Evolutionary conservation across 257 asterid species (phyloP).

Genomic region (Anisodus acutangulus): DNA sequence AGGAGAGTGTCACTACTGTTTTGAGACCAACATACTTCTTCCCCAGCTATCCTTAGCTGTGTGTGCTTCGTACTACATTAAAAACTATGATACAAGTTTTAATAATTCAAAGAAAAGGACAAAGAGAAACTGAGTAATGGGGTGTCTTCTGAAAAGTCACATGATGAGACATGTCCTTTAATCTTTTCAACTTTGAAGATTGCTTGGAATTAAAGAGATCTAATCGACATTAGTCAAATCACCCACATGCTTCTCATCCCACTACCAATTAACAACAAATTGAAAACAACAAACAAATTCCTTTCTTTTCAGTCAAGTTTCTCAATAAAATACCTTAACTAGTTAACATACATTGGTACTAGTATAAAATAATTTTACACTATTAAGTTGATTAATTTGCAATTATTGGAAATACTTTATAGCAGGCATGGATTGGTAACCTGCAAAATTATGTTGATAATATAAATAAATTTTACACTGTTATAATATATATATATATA

Average conservation of each 20-base stretch:
- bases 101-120: constrained; percentile 30
- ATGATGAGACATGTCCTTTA: constrained; percentile 41
- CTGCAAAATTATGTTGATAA: too few species aligned
- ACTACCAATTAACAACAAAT: neutral
- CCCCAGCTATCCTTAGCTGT: constrained; percentile 40
- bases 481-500: too few species aligned
- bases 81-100: constrained; percentile 26
- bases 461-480: too few species aligned
- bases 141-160: constrained; percentile 39
- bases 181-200: constrained; percentile 32
- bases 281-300: neutral
- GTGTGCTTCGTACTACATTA: neutral
- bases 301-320: neutral
- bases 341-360: neutral
- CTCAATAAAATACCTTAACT: neutral
- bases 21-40: neutral
- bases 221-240: constrained; percentile 36
- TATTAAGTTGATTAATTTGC: too few species aligned
- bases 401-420: too few species aligned
- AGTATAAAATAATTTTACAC: too few species aligned
- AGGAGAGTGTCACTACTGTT: neutral
- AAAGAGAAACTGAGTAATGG: constrained; percentile 30
- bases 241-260: constrained; percentile 39
- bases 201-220: constrained; percentile 28
- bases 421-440: too few species aligned